These are phyloP conservation scores for Pichia sp. DNA, from an alignment of 1,139 yeast genomes.

Conservation along the genomic window DNA sequence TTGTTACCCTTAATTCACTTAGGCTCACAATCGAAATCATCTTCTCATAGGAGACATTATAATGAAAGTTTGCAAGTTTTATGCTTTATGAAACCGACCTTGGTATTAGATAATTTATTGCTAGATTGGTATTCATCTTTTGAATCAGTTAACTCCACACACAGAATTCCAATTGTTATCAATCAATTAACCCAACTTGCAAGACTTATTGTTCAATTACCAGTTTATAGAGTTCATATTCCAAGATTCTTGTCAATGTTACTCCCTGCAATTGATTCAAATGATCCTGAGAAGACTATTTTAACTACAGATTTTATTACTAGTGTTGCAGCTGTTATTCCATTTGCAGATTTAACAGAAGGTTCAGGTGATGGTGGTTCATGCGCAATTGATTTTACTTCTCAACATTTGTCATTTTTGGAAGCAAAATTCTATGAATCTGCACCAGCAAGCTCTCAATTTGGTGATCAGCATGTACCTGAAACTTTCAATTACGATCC, in stretches of 20 bases:
- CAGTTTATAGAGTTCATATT: constrained; percentile 69
- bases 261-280: constrained; percentile 81
- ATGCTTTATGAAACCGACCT: constrained; percentile 56
- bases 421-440: constrained; percentile 34
- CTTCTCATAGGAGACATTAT: constrained; percentile 53
- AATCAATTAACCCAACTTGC: constrained; percentile 61
- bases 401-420: constrained; percentile 51
- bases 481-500: constrained; percentile 33
- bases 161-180: constrained; percentile 71
- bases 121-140: constrained; percentile 80
- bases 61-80: constrained; percentile 57
- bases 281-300: constrained; percentile 72
- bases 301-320: constrained; percentile 67
- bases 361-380: constrained; percentile 41
- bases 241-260: constrained; percentile 66
- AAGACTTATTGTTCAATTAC: constrained; percentile 60
- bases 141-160: constrained; percentile 71
- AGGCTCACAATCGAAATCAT: constrained; percentile 76
- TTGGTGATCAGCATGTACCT: constrained; percentile 20
- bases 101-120: constrained; percentile 58
- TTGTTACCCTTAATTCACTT: constrained; percentile 54
- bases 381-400: constrained; percentile 69
- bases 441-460: constrained; percentile 23
- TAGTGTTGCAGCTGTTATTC: constrained; percentile 66
- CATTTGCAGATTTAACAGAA: constrained; percentile 50